A percentile compares a stretch with the other conserved stretches of the same genome.
Evolutionary conservation across 1,284 basidiomycete genomes (phyloP).

Genomic region (Pseudozyma hubeiensis): DNA sequence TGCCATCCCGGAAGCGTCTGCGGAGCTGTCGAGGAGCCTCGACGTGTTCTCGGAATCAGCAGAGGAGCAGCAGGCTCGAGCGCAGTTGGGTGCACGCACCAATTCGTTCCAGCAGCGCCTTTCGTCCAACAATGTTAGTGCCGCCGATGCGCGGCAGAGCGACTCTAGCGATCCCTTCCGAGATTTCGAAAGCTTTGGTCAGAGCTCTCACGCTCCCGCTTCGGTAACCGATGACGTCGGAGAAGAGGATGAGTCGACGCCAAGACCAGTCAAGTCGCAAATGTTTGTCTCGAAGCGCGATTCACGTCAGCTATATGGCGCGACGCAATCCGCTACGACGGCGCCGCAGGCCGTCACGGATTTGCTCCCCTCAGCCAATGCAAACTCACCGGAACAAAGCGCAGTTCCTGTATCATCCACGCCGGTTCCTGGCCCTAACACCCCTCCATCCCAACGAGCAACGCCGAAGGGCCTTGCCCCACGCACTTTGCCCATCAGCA

Average conservation of each 20-base stretch:
- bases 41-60: constrained; percentile 45
- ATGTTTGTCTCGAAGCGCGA: constrained; percentile 26
- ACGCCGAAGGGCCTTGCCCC: constrained; percentile 17
- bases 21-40: constrained; percentile 31
- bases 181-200: constrained; percentile 56
- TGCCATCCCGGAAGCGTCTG: constrained; percentile 42
- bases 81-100: constrained; percentile 17
- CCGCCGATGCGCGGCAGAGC: constrained; percentile 29
- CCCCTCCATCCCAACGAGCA: background rate
- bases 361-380: background rate
- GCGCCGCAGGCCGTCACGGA: background rate
- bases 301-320: constrained; percentile 10
- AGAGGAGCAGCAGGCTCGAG: constrained; percentile 38
- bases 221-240: constrained; percentile 10
- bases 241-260: constrained; percentile 22
- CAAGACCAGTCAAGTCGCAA: constrained; percentile 30
- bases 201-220: constrained; percentile 36
- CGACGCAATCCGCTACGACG: background rate
- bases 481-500: constrained; percentile 19
- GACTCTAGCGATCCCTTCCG: constrained; percentile 54
- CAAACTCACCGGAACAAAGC: background rate
- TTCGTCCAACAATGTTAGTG: constrained; percentile 23
- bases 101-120: constrained; percentile 47
- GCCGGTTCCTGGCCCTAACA: background rate
- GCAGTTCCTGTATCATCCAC: background rate